Conservation (phyloP, 768 basidiomycete genomes). For the Lanmaoa pseudosensibilis region DNA sequence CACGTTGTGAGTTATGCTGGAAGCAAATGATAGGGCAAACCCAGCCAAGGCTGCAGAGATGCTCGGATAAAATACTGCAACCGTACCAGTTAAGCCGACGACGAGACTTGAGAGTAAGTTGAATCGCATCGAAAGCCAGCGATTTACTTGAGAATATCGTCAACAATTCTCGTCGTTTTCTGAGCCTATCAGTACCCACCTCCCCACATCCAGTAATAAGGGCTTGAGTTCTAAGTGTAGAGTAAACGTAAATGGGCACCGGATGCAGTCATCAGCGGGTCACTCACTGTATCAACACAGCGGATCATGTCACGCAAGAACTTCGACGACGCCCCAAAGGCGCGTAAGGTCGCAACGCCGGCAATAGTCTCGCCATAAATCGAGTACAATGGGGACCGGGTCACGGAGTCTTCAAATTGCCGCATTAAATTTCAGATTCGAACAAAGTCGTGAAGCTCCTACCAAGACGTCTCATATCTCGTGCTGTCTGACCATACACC, state of each 20-base stretch:
- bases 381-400: constrained; percentile 48
- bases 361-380: constrained; percentile 53
- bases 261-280: not conserved
- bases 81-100: constrained; percentile 68
- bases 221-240: constrained; percentile 52
- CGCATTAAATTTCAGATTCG: not conserved
- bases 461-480: constrained; percentile 83
- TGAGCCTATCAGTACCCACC: constrained; percentile 39
- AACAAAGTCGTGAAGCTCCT: constrained; percentile 18
- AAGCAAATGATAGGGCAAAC: constrained; percentile 83
- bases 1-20: constrained; percentile 70
- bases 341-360: constrained; percentile 59
- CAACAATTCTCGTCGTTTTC: constrained; percentile 2
- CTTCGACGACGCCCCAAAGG: constrained; percentile 87
- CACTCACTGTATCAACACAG: constrained; percentile 73
- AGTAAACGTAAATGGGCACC: constrained; percentile 2
- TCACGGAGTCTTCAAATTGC: constrained; percentile 41
- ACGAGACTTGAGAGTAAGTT: constrained; percentile 73
- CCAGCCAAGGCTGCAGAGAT: constrained; percentile 83
- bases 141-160: constrained; percentile 57
- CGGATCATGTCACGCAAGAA: constrained; percentile 82
- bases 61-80: constrained; percentile 64
- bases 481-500: constrained; percentile 79
- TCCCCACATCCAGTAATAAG: constrained; percentile 92
- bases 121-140: constrained; percentile 89